phyloP scores from a whole-genome alignment of 2,329 filamentous ascomycete species.

The Ceratocystis lukuohia region DNA sequence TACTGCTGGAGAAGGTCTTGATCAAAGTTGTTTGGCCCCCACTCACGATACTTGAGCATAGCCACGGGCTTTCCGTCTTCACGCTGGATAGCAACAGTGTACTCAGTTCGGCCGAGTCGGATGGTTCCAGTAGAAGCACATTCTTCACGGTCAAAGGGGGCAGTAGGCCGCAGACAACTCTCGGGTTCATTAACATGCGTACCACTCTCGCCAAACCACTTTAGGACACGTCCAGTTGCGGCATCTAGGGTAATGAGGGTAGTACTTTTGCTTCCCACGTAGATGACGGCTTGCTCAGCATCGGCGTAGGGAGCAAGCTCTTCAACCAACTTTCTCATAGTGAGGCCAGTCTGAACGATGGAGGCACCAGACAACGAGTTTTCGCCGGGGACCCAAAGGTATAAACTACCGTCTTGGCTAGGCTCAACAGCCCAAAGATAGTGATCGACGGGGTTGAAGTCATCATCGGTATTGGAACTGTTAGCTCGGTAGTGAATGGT shows the following conservation, averaged over 20 bases:
- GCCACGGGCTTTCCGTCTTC: constrained; percentile 63
- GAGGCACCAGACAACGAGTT: constrained; percentile 24
- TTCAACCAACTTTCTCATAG: constrained; percentile 79
- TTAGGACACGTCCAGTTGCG: constrained; percentile 65
- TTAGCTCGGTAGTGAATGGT: constrained; percentile 68
- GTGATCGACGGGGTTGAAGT: constrained; percentile 59
- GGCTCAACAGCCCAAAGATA: constrained; percentile 95
- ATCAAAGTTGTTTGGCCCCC: constrained; percentile 85
- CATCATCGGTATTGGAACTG: constrained; percentile 44
- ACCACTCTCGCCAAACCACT: constrained; percentile 67
- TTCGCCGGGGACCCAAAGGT: constrained; percentile 61
- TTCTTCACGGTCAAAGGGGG: constrained; percentile 55
- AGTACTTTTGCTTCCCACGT: constrained; percentile 83
- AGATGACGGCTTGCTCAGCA: constrained; percentile 64
- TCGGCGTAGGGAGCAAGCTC: constrained; percentile 64
- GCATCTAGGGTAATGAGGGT: constrained; percentile 83
- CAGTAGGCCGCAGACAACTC: constrained; percentile 60
- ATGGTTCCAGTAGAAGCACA: constrained; percentile 71
- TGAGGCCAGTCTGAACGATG: constrained; percentile 53
- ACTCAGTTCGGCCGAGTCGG: constrained; percentile 75
- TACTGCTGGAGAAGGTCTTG: constrained; percentile 78
- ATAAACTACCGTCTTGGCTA: constrained; percentile 71
- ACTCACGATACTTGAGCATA: constrained; percentile 85
- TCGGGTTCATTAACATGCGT: constrained; percentile 54
- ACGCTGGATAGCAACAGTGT: constrained; percentile 74